Conservation (phyloP, 1,284 basidiomycete genomes). For the Inonotus obliquus region DNA sequence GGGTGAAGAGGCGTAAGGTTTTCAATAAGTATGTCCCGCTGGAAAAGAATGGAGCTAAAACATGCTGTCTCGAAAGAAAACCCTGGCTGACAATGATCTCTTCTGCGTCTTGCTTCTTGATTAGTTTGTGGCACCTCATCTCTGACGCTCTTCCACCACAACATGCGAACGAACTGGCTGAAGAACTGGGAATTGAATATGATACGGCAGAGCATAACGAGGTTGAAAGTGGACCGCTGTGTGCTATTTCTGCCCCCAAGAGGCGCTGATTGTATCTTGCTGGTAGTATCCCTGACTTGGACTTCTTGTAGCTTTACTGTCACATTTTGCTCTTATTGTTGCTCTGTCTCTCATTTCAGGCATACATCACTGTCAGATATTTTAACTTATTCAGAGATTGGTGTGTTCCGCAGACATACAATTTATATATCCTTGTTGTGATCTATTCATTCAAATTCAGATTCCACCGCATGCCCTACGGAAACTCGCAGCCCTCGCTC, state of each 20-base stretch:
- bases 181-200: slow-evolving; percentile 71
- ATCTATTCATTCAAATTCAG: not conserved
- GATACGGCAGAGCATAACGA: slow-evolving; percentile 61
- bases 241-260: slow-evolving; percentile 20
- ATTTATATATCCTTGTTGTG: not conserved
- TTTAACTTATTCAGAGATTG: no score
- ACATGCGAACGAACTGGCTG: slow-evolving; percentile 54
- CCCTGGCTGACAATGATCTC: not conserved
- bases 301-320: not conserved
- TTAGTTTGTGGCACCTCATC: slow-evolving; percentile 68
- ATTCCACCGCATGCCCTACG: not conserved
- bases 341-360: no score
- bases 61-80: not conserved
- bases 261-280: not conserved
- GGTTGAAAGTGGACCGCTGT: slow-evolving; percentile 51
- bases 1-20: slow-evolving; percentile 62
- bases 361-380: not conserved
- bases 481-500: not conserved
- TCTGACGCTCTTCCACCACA: slow-evolving; percentile 61
- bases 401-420: not conserved
- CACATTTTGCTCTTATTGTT: not conserved
- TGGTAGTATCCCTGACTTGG: not conserved
- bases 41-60: not conserved
- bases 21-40: slow-evolving; percentile 54
- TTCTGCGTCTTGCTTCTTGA: not conserved